These are phyloP conservation scores for Saitoella complicata DNA, from an alignment of 805 yeast species.

Conservation along the genomic window DNA sequence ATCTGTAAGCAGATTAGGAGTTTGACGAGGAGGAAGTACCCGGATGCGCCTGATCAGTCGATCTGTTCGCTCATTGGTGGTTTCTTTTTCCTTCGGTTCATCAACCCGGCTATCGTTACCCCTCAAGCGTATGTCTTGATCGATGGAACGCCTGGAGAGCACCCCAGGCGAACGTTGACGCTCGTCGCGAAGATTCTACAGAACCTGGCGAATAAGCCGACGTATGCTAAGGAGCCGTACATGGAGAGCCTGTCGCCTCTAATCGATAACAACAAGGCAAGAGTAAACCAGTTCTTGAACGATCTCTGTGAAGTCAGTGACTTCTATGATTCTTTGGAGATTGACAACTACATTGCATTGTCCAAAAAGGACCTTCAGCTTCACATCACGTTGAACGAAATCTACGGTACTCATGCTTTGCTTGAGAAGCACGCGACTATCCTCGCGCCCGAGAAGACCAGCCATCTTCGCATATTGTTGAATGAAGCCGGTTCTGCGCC, in stretches of 20 bases:
- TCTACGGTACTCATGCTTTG: slow-evolving; percentile 22
- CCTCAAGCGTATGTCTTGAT: slow-evolving; percentile 46
- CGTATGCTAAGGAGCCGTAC: slow-evolving; percentile 36
- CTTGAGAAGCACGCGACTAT: slow-evolving; percentile 18
- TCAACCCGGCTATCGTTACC: slow-evolving; percentile 80
- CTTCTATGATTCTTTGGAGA: slow-evolving; percentile 24
- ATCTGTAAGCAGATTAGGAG: slow-evolving; percentile 50
- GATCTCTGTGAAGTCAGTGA: slow-evolving; percentile 26
- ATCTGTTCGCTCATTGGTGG: slow-evolving; percentile 49
- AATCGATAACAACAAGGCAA: slow-evolving; percentile 17
- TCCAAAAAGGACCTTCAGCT: slow-evolving; percentile 20
- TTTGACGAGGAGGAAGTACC: slow-evolving; percentile 44
- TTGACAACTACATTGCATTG: slow-evolving; percentile 25
- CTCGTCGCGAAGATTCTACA: slow-evolving; percentile 73
- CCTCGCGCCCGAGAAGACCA: slow-evolving; percentile 6
- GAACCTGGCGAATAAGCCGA: slow-evolving; percentile 70
- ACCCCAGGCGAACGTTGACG: slow-evolving; percentile 48
- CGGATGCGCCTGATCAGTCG: slow-evolving; percentile 30
- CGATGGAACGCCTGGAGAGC: slow-evolving; percentile 23
- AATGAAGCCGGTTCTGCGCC: slow-evolving; percentile 20
- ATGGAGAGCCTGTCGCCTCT: slow-evolving; percentile 17
- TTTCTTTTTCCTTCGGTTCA: slow-evolving; percentile 60
- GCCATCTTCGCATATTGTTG: slow-evolving; percentile 16
- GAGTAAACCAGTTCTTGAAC: slow-evolving; percentile 20
- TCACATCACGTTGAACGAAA: slow-evolving; percentile 22